Evolutionary conservation across 441 rosid species (phyloP).

Genomic region (Kokia cookei): DNA sequence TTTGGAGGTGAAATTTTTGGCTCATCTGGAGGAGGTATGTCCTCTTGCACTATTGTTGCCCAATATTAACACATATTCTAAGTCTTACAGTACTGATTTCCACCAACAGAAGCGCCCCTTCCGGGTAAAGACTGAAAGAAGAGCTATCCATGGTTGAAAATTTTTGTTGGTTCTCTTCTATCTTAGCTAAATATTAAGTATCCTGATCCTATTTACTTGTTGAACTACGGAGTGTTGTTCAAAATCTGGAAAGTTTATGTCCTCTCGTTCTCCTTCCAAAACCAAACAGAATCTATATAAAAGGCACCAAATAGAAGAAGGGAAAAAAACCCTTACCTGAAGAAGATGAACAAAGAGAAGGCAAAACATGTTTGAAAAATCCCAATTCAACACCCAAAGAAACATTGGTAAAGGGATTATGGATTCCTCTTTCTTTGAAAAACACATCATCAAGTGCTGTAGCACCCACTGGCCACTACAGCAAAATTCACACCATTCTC

Average conservation of each 20-base stretch:
- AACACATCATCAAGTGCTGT: slow-evolving; percentile 37
- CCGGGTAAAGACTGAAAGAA: no score
- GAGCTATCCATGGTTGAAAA: no score
- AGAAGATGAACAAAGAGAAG: slow-evolving; percentile 22
- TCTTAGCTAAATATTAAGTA: no score
- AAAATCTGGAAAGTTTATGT: background rate
- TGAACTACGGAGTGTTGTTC: background rate
- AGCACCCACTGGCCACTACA: slow-evolving; percentile 47
- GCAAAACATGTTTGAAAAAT: slow-evolving; percentile 28
- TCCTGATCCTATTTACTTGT: no score
- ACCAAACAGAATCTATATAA: background rate
- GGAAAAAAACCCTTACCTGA: slow-evolving; percentile 13
- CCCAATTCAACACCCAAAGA: slow-evolving; percentile 35
- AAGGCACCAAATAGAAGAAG: background rate
- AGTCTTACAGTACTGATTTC: no score
- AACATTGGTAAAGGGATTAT: slow-evolving; percentile 15
- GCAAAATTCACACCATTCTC: slow-evolving; percentile 47
- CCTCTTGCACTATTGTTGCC: no score
- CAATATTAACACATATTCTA: no score
- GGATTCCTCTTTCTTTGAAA: slow-evolving; percentile 22
- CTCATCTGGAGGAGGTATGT: no score
- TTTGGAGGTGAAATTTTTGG: no score
- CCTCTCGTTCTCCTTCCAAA: background rate
- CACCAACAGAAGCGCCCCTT: no score
- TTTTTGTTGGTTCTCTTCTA: no score